Base-by-base conservation (phyloP, 345 rosid genomes). In the Hypericum androsaemum region DNA sequence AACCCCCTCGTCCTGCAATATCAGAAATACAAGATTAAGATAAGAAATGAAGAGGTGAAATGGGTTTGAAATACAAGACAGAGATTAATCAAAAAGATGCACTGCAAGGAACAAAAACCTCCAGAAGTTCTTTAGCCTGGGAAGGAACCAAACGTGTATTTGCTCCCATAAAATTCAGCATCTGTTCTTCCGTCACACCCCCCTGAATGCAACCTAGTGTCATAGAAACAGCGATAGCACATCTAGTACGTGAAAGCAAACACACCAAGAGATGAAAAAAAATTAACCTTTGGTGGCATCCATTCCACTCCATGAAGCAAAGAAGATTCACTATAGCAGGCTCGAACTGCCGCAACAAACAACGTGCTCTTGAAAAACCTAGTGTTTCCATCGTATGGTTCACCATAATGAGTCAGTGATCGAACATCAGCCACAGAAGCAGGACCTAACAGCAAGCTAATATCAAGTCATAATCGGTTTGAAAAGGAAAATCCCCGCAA, bases 331-430 rank as follows among this genome's bases (percentile, higher is more conserved):
- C 86, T 81, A 43, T 83, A 90, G 63, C 94, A 92, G 14, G 98
- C 81, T 80, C 98, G 79, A 69, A 92, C 96, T 0, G 95, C 77
- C 70, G 98, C 92, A 56, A 87, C 95, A 67, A 82, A 92, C 54
- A 92, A 62, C 8, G 86, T 88, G 74, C 86, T 84, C 63, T 87
- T 76, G 58, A 92, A 92, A 73, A 44, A 88, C 44, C 96, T 84
- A 9, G 98, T 92, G 63, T 88, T 90, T 57, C 98, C 98, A 72
- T 92, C 98, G 63, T 92, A 88, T 66, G 98, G 96, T 74, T 92
- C 98, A 37, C 98, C 98, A 55, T 82, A 92, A 81, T 88, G 96
- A 45, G 98, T 92, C 77, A 92, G 78, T 6, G 96, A 92, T 72
- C 78, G 79, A 59, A 88, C 84, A 75, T 88, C 80, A 67, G 96